A percentile compares a stretch with the other conserved stretches of the same genome.
Evolutionary conservation across 75 land plant species (phyloP).

Genomic region (Sequoia sempervirens): DNA sequence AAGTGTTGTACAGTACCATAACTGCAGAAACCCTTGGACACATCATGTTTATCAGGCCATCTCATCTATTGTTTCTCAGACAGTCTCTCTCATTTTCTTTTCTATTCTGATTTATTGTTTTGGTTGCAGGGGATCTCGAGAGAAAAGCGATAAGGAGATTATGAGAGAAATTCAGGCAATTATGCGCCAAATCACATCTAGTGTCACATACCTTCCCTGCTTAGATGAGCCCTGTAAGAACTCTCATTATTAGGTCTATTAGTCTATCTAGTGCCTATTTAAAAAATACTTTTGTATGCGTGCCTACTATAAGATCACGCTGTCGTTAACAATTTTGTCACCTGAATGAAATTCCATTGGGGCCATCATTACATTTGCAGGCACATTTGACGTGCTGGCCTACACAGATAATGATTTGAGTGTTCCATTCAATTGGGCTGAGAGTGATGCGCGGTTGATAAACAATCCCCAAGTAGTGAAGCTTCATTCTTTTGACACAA

Average conservation of each 20-base stretch:
- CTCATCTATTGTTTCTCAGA: neutral
- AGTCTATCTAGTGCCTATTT: neutral
- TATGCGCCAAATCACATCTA: slow-evolving; percentile 93
- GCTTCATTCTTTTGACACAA: slow-evolving; percentile 23
- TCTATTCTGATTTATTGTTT: neutral
- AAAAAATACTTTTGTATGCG: neutral
- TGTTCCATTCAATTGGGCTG: slow-evolving; percentile 84
- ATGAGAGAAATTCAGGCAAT: slow-evolving; percentile 97
- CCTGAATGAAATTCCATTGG: neutral
- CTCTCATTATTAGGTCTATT: neutral
- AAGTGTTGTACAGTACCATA: neutral
- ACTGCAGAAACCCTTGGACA: neutral
- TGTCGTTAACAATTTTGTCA: neutral
- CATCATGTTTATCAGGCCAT: neutral
- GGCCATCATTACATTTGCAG: slow-evolving; percentile 14
- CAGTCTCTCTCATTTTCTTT: neutral
- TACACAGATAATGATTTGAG: slow-evolving; percentile 83
- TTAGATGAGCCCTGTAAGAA: slow-evolving; percentile 70
- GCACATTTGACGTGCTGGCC: slow-evolving; percentile 83
- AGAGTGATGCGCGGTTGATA: slow-evolving; percentile 90
- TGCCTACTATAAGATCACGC: neutral
- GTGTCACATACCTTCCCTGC: slow-evolving; percentile 88
- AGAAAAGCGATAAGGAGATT: slow-evolving; percentile 89
- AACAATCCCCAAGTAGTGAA: slow-evolving; percentile 90
- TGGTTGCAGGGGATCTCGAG: slow-evolving; percentile 58